Percentiles rank a stretch among this genome's conserved stretches.
Evolutionary conservation across 1,139 yeast species (phyloP).

Genomic region (Debaryomycetaceae sp.): DNA sequence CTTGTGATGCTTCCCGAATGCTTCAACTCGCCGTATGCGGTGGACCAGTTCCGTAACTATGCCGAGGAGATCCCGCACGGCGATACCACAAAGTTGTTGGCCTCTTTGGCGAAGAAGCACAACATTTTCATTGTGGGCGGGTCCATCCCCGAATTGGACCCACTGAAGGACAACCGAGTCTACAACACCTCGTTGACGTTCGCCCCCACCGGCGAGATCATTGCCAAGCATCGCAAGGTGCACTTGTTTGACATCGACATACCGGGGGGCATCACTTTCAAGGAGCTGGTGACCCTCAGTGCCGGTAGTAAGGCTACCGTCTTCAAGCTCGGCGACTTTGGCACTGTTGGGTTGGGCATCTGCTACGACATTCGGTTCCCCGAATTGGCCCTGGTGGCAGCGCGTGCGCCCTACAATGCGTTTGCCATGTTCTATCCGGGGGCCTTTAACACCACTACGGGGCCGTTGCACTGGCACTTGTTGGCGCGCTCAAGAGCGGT

Average conservation of each 20-base stretch:
- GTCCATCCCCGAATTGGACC: slow-evolving; percentile 73
- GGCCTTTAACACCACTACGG: slow-evolving; percentile 93
- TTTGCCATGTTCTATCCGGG: slow-evolving; percentile 94
- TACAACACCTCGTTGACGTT: slow-evolving; percentile 84
- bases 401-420: slow-evolving; percentile 61
- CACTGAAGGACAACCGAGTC: slow-evolving; percentile 44
- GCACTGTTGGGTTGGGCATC: slow-evolving; percentile 82
- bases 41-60: slow-evolving; percentile 76
- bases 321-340: slow-evolving; percentile 62
- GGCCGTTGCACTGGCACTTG: slow-evolving; percentile 91
- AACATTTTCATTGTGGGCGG: slow-evolving; percentile 77
- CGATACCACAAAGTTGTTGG: slow-evolving; percentile 59
- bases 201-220: slow-evolving; percentile 61
- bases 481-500: slow-evolving; percentile 84
- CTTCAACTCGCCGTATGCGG: slow-evolving; percentile 93
- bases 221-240: slow-evolving; percentile 84
- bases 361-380: slow-evolving; percentile 94
- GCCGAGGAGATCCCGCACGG: slow-evolving; percentile 75
- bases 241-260: slow-evolving; percentile 90
- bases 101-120: slow-evolving; percentile 59
- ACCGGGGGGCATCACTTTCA: slow-evolving; percentile 82
- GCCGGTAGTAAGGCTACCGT: slow-evolving; percentile 83
- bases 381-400: slow-evolving; percentile 77
- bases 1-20: slow-evolving; percentile 83
- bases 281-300: slow-evolving; percentile 70